A percentile compares a stretch with the other conserved stretches of the same genome.
phyloP scores from a whole-genome alignment of 495 filamentous ascomycete genomes.

The Hypoxylon lenormandii region DNA sequence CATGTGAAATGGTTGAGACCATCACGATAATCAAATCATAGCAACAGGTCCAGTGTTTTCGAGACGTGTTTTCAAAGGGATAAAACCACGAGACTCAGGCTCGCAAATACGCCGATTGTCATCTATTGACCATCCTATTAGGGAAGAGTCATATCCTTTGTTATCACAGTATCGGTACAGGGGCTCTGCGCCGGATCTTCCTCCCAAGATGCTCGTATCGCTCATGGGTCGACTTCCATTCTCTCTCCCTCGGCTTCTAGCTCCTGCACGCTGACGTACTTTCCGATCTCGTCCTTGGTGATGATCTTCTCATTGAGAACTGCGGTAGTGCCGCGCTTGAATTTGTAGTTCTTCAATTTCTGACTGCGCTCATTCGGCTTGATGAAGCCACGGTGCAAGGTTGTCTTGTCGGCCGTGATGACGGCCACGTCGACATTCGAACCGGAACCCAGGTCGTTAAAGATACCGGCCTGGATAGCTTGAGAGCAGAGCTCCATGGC shows the following conservation, averaged over 20 bases:
- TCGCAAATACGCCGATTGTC: conserved; percentile 1
- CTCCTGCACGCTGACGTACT: conserved; percentile 93
- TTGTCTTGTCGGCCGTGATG: conserved; percentile 92
- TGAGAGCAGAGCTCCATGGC: conserved; percentile 84
- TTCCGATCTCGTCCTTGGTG: conserved; percentile 89
- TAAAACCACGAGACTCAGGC: background rate
- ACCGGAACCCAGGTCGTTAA: conserved; percentile 97
- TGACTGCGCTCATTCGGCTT: conserved; percentile 89
- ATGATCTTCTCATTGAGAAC: conserved; percentile 94
- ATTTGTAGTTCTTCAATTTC: conserved; percentile 93
- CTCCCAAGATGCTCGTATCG: background rate
- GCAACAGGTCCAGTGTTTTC: background rate
- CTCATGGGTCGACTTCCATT: conserved; percentile 92
- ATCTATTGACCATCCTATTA: background rate
- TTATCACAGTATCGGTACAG: conserved; percentile 37
- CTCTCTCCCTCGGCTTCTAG: conserved; percentile 79
- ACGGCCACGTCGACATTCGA: conserved; percentile 97
- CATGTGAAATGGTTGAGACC: no score
- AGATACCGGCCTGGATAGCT: conserved; percentile 97
- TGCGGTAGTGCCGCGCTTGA: conserved; percentile 88
- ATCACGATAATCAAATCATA: background rate
- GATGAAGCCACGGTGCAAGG: conserved; percentile 88
- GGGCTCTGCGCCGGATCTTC: conserved; percentile 12
- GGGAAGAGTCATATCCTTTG: conserved; percentile 3
- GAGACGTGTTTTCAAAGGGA: background rate